phyloP scores from a whole-genome alignment of 1,284 basidiomycete species.

The Mycena citricolor region DNA sequence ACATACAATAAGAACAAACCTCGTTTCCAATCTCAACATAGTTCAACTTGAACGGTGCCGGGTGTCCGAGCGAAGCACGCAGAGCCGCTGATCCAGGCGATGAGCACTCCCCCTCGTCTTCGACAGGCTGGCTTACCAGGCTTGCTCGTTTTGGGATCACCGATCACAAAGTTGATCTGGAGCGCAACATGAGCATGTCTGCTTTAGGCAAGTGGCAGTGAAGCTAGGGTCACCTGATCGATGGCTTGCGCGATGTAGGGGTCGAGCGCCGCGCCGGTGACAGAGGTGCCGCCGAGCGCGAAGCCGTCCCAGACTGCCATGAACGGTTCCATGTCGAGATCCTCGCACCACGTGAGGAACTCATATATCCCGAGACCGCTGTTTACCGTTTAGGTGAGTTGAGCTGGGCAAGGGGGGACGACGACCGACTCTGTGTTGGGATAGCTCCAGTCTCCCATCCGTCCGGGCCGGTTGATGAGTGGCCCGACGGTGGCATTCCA shows the following conservation, averaged over 20 bases:
- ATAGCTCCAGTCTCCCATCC: constrained; percentile 66
- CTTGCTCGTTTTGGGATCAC: constrained; percentile 47
- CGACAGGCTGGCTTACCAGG: constrained; percentile 39
- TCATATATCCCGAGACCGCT: constrained; percentile 68
- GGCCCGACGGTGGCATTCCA: constrained; percentile 57
- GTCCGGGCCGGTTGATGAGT: constrained; percentile 12
- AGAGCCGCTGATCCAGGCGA: constrained; percentile 45
- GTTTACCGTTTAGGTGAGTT: too few species aligned
- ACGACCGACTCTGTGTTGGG: constrained; percentile 59
- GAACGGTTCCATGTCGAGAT: constrained; percentile 61
- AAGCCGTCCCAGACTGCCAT: constrained; percentile 73
- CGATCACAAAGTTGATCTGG: constrained; percentile 74
- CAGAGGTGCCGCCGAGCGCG: constrained; percentile 50
- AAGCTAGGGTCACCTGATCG: constrained; percentile 49
- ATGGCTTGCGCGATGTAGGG: constrained; percentile 68
- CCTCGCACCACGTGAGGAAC: constrained; percentile 66
- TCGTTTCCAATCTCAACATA: constrained; percentile 72
- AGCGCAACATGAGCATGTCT: constrained; percentile 1
- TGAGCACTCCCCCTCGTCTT: constrained; percentile 8
- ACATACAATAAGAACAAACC: constrained; percentile 26
- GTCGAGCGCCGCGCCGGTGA: constrained; percentile 51
- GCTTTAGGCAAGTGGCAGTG: background rate
- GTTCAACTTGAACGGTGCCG: constrained; percentile 55
- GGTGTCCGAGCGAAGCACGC: constrained; percentile 61
- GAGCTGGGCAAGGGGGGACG: constrained; percentile 18